Evolutionary conservation across 306 rosid species (phyloP), one percentile per base, ranked within the genome.

Genomic region (Carpinus viminea): DNA sequence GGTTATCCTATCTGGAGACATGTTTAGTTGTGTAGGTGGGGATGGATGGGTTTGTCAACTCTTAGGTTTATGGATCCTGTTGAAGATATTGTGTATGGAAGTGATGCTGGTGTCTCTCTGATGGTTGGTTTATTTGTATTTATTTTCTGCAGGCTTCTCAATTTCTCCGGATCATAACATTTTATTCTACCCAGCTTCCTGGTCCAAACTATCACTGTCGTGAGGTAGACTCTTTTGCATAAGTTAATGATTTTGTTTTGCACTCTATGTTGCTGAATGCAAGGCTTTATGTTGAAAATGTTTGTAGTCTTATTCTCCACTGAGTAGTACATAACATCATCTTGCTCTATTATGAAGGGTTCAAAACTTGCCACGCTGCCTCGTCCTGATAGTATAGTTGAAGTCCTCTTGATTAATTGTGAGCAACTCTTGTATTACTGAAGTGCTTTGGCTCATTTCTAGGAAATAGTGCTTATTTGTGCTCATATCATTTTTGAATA

Each of bases 141-240:
- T 84, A 31, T 79, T 76, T 78, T 53, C 76, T 80, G 76, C 89
- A 96, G 99, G 91, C 83, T 83, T 89, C 90, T 85, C 99, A 96
- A 74, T 59, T 85, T 83, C 98, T 96, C 47, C 96, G 99, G 13
- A 89, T 96, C 70, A 57, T 90, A 73, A 93, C 99, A 65, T 96
- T 96, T 87, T 96, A 96, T 88, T 83, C 97, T 2, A 96, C 99
- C n/a, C 99, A 93, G 80, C 99, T 96, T 87, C 99, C 99, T 10
- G 99, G 99, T 83, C 99, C 99, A 68, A 96, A 96, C 84, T 96
- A 96, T 80, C 99, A 96, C 78, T 96, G 99, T 72, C 97, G 96
- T 12, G 97, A 86, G 99, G 99, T 96, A 90, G 80, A 38, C 7
- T 79, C 68, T n/a, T 62, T 70, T 16, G 18, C 53, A 9, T 16